phyloP scores from a whole-genome alignment of 1,284 basidiomycete genomes.

The Boletus smithii region DNA sequence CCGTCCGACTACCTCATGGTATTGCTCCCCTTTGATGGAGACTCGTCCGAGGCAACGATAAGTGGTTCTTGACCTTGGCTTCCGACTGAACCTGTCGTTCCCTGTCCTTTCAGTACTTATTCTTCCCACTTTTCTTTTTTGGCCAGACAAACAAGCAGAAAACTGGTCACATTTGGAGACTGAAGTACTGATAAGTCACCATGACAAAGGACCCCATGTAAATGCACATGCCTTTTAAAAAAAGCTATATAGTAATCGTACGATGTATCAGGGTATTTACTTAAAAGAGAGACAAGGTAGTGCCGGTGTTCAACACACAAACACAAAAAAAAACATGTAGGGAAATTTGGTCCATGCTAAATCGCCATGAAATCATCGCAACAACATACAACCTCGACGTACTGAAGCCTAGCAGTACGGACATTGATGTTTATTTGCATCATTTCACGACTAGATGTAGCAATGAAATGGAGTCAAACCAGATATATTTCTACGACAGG shows the following conservation, averaged over 20 bases:
- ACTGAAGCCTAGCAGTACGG: not conserved
- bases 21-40: no score
- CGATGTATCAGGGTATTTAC: constrained; percentile 21
- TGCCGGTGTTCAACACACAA: constrained; percentile 29
- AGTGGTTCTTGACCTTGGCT: no score
- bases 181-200: no score
- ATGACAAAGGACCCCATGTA: not conserved
- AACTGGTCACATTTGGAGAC: no score
- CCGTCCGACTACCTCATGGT: no score
- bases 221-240: constrained; percentile 3
- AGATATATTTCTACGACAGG: constrained; percentile 37
- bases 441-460: constrained; percentile 9
- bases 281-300: constrained; percentile 18
- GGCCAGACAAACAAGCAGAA: no score
- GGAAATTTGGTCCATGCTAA: constrained; percentile 15
- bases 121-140: no score
- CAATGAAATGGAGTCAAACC: not conserved
- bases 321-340: constrained; percentile 6
- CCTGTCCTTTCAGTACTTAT: no score
- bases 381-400: not conserved
- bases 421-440: not conserved
- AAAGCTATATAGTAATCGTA: constrained; percentile 18
- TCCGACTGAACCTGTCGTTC: no score
- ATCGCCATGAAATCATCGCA: constrained; percentile 8
- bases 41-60: no score